phyloP scores from a whole-genome alignment of 495 filamentous ascomycete genomes.

The Trypethelium eluteriae region DNA sequence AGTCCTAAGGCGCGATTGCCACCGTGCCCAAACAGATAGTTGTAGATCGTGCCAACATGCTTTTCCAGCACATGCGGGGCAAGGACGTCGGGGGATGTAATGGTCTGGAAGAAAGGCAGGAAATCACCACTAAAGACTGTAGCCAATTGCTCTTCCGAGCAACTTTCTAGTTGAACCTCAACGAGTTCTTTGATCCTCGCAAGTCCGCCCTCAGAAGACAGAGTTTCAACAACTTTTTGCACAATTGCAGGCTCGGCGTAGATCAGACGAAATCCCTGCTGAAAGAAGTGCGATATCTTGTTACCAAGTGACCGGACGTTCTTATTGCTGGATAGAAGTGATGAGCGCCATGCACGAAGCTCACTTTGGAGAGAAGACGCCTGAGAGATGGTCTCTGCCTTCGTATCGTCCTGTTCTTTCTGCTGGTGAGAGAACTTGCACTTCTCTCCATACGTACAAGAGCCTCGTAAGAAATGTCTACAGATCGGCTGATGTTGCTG shows the following conservation, averaged over 20 bases:
- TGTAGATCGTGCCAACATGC: constrained; percentile 50
- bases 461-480: constrained; percentile 1
- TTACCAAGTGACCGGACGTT: not conserved
- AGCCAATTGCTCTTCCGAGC: constrained; percentile 23
- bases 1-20: constrained; percentile 42
- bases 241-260: not conserved
- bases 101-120: constrained; percentile 46
- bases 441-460: constrained; percentile 6
- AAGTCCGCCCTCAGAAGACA: constrained; percentile 18
- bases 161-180: constrained; percentile 23
- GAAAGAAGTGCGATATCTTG: constrained; percentile 2
- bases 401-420: not conserved
- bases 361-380: not conserved
- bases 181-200: constrained; percentile 26
- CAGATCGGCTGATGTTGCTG: not conserved
- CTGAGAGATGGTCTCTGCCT: not conserved
- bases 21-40: constrained; percentile 45
- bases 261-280: constrained; percentile 14
- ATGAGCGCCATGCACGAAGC: constrained; percentile 11
- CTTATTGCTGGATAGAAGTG: not conserved
- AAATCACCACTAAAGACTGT: constrained; percentile 35
- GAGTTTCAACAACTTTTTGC: constrained; percentile 12
- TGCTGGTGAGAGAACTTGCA: constrained; percentile 20
- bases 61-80: constrained; percentile 49
- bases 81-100: constrained; percentile 47